Conservation (phyloP, 140 eudicot species). For the Flaveria floridana region DNA sequence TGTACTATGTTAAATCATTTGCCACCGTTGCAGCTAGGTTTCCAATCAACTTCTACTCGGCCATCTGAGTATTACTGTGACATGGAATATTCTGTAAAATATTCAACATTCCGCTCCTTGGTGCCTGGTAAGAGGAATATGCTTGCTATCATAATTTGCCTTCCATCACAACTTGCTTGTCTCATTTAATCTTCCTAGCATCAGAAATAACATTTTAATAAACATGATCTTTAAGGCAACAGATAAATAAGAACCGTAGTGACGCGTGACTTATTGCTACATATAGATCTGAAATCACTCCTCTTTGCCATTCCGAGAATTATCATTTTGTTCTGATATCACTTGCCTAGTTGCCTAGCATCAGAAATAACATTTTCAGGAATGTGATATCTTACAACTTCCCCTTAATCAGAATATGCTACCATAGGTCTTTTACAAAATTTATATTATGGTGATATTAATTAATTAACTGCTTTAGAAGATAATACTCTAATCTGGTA, state of each 20-base stretch:
- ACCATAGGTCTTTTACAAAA: not conserved
- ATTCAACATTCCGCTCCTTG: slow-evolving; percentile 79
- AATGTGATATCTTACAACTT: not conserved
- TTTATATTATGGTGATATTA: slow-evolving; percentile 9
- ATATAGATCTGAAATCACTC: slow-evolving; percentile 13
- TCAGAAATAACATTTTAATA: slow-evolving; percentile 14
- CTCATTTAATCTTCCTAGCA: slow-evolving; percentile 25
- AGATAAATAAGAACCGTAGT: slow-evolving; percentile 14
- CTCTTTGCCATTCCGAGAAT: slow-evolving; percentile 10
- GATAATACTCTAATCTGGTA: slow-evolving; percentile 2
- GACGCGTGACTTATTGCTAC: slow-evolving; percentile 21
- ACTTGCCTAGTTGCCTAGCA: slow-evolving; percentile 19
- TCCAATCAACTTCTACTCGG: slow-evolving; percentile 38
- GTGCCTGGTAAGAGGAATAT: slow-evolving; percentile 50
- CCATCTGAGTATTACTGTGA: slow-evolving; percentile 76
- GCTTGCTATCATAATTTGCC: slow-evolving; percentile 22
- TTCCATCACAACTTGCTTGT: slow-evolving; percentile 30
- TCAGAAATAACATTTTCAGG: not conserved
- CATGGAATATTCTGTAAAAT: slow-evolving; percentile 90
- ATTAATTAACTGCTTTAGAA: not conserved
- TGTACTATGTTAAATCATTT: slow-evolving; percentile 13
- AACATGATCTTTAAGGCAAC: slow-evolving; percentile 15
- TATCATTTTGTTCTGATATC: slow-evolving; percentile 7
- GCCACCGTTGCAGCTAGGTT: slow-evolving; percentile 52
- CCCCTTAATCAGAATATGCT: not conserved